Evolutionary conservation across 371 early-diverging fungal genomes (phyloP).

Genomic region (Mortierella sp.): DNA sequence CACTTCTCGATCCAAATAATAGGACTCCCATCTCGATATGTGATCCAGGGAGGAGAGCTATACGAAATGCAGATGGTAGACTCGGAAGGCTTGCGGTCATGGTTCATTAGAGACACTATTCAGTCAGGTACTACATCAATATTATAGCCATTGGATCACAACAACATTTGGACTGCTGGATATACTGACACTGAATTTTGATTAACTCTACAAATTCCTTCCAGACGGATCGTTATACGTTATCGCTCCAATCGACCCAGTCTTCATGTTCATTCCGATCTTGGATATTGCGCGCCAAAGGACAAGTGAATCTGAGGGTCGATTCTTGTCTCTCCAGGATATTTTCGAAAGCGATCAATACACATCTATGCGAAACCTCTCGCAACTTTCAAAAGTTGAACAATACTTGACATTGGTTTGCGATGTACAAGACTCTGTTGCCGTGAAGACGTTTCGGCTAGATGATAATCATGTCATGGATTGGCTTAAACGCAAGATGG

Average conservation of each 20-base stretch:
- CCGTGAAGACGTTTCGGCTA: slow-evolving; percentile 29
- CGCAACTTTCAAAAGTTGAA: slow-evolving; percentile 22
- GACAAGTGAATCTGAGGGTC: slow-evolving; percentile 25
- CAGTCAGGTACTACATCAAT: slow-evolving; percentile 32
- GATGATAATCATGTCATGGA: slow-evolving; percentile 28
- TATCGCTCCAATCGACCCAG: slow-evolving; percentile 45
- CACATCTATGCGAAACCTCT: slow-evolving; percentile 36
- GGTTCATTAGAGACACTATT: slow-evolving; percentile 46
- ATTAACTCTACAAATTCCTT: background rate
- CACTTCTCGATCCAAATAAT: background rate
- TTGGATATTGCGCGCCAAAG: slow-evolving; percentile 45
- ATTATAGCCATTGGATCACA: background rate
- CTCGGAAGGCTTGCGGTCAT: slow-evolving; percentile 48
- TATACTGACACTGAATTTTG: background rate
- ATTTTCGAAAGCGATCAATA: slow-evolving; percentile 54
- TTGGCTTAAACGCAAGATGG: slow-evolving; percentile 47
- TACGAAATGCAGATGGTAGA: slow-evolving; percentile 46
- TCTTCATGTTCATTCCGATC: slow-evolving; percentile 53
- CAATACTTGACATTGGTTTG: slow-evolving; percentile 21
- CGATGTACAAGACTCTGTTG: slow-evolving; percentile 22
- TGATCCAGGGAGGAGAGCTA: slow-evolving; percentile 41
- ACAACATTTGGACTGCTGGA: no score
- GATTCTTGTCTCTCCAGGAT: slow-evolving; percentile 27
- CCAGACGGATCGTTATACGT: slow-evolving; percentile 49
- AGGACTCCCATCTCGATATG: slow-evolving; percentile 49